Evolutionary conservation across 768 basidiomycete species (phyloP), one percentile per base, ranked within the genome.

Genomic region (Trametes meyenii): DNA sequence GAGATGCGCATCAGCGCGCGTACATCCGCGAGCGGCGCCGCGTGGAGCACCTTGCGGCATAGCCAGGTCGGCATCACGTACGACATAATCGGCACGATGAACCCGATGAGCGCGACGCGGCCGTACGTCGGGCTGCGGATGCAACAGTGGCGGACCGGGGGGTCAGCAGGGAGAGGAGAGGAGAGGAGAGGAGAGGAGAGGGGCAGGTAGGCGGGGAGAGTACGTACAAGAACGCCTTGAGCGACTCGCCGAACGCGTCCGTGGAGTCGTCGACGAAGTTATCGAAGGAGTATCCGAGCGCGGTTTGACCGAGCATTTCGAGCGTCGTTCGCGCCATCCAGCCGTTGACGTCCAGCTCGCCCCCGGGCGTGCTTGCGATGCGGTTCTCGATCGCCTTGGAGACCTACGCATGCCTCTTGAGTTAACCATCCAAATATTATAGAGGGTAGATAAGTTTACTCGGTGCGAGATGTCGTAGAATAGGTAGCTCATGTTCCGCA

Each of bases 1-100:
- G 75, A 59, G 17, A 79, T 70, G 14, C 74, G 72, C 50, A 75
- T 66, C 14, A 81, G 43, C 2, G 65, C 52, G 14, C 74, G 74
- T 5, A 79, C 40, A 1, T 66, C 54, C 49, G 68, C 67, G 55
- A 67, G 74, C 1, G 81, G 81, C 13, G 75, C 55, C 16, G 70
- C 29, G 42, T 74, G 66, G 1, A 79, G 68, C 0, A 79, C 13
- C 35, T 67, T 71, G 26, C 74, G 70, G 13, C 75, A 66, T 36
- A 79, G 64, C 26, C 58, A 53, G 0, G 70, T 67, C 0, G 68
- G 65, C 24, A 62, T 14, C 7, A 62, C 49, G 16, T 51, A 46
- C 5, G 55, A 56, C 19, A 56, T 21, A 1, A 10, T 23, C 2
- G 57, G 52, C 21, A 63, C 19, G 33, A 49, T 35, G 40, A 55